phyloP scores from a whole-genome alignment of 2,329 filamentous ascomycete genomes.

The Davidsoniella australis region DNA sequence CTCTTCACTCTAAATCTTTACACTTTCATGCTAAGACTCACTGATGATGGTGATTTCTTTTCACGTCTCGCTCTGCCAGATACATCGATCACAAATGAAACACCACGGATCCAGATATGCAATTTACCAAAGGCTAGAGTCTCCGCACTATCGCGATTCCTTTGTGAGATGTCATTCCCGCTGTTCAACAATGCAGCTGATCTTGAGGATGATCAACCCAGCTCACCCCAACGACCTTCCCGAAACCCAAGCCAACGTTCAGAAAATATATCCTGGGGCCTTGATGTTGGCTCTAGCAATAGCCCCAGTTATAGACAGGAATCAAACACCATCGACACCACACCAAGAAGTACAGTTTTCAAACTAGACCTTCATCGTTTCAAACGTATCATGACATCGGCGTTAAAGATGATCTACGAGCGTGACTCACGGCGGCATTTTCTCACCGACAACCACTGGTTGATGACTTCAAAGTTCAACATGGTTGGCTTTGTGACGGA shows the following conservation, averaged over 20 bases:
- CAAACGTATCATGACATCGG: slow-evolving; percentile 59
- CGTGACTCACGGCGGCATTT: slow-evolving; percentile 80
- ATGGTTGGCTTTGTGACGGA: slow-evolving; percentile 76
- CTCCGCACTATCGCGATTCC: slow-evolving; percentile 57
- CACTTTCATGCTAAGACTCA: slow-evolving; percentile 77
- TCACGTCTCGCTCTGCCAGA: slow-evolving; percentile 29
- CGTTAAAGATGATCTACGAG: slow-evolving; percentile 80
- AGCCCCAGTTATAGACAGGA: background rate
- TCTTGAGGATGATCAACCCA: background rate
- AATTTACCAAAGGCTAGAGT: slow-evolving; percentile 57
- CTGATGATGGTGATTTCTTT: slow-evolving; percentile 94
- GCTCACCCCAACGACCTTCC: background rate
- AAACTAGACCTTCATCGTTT: slow-evolving; percentile 56
- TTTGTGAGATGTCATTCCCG: slow-evolving; percentile 82
- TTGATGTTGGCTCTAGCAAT: background rate
- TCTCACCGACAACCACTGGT: slow-evolving; percentile 70
- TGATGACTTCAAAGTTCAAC: slow-evolving; percentile 78
- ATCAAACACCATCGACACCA: too few species aligned
- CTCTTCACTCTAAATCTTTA: slow-evolving; percentile 89
- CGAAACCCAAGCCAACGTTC: background rate
- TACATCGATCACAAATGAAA: slow-evolving; percentile 18
- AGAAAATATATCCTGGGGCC: background rate
- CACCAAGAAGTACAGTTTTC: slow-evolving; percentile 2
- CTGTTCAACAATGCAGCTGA: slow-evolving; percentile 72
- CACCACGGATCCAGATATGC: slow-evolving; percentile 38